Base-by-base conservation (phyloP, 129 eudicot genomes). In the Flaveria ramosissima region DNA sequence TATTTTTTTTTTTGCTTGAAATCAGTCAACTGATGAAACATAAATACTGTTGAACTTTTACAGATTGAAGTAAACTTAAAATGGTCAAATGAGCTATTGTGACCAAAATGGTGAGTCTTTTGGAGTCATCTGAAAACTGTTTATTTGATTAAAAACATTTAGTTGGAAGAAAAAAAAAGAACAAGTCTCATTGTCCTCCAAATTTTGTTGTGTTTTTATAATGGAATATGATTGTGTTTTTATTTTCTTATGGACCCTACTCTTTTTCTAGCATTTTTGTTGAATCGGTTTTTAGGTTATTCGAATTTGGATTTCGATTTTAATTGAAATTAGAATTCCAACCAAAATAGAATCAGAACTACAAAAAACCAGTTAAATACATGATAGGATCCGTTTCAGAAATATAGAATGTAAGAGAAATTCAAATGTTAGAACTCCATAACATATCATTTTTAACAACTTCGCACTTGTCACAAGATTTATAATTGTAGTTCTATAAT, bases 151-250 rank as follows among this genome's bases (percentile, higher is more conserved):
- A 55, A 66, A 27, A 17, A 23, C 39, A 16, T 20, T 46, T 69
- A 60, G 76, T 46, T 71, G 71, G 70, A 20, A 71, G 20, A 24
- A 45, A n/a, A 32, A 46, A 36, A 57, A 17, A 57, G 16, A 2
- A 21, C n/a, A 23, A 24, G 57, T 48, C 15, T 24, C 21, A 14
- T 63, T 24, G 74, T 7, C 19, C 53, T 43, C 41, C 30, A 73
- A 73, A 80, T 74, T 80, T 80, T 80, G 84, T 80, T 80, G 80
- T 68, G 84, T 66, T 73, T 80, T 20, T 17, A 74, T 71, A 67
- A 67, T 66, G 71, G 70, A 80, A 74, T 74, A 67, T 50, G 47
- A 39, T 63, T 71, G 10, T 71, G 27, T 52, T 65, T 76, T n/a
- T 27, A 13, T 62, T 21, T 14, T 30, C 11, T 14, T 63, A 30